phyloP scores from a whole-genome alignment of 495 filamentous ascomycete genomes.

The Hyaloscypha bicolor region DNA sequence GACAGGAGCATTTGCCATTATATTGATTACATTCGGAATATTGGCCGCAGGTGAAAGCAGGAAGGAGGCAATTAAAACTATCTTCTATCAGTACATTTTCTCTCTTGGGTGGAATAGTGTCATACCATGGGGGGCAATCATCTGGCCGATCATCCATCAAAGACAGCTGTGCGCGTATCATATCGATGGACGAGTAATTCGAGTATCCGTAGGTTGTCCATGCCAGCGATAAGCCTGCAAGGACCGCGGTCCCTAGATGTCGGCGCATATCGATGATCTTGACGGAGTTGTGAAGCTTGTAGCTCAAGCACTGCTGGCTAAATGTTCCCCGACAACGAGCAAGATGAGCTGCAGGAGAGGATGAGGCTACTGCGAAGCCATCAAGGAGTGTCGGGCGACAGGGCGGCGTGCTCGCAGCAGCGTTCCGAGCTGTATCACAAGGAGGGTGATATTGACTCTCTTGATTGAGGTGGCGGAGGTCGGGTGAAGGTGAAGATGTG shows the following conservation, averaged over 20 bases:
- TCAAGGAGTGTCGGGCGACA: conserved; percentile 1
- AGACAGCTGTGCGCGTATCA: conserved; percentile 52
- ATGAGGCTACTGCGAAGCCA: conserved; percentile 10
- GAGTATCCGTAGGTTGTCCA: conserved; percentile 42
- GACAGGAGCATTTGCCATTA: conserved; percentile 90
- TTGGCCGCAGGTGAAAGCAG: conserved; percentile 86
- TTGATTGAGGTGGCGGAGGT: not conserved
- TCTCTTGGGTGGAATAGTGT: conserved; percentile 1
- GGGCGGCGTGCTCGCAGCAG: not conserved
- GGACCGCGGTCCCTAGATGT: conserved; percentile 20
- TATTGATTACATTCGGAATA: conserved; percentile 82
- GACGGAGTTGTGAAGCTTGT: conserved; percentile 6
- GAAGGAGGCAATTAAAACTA: conserved; percentile 97
- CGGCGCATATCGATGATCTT: conserved; percentile 25
- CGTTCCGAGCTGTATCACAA: not conserved
- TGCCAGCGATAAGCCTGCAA: conserved; percentile 41
- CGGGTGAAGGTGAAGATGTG: not conserved
- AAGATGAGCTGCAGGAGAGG: not conserved
- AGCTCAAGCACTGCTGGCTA: conserved; percentile 8
- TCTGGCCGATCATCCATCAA: conserved; percentile 56
- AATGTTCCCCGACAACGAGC: not conserved
- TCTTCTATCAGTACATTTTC: conserved; percentile 25
- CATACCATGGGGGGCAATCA: conserved; percentile 68
- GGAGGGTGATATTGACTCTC: not conserved
- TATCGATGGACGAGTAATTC: conserved; percentile 46